These are phyloP conservation scores for Apiotrichum brassicae DNA, from an alignment of 1,284 basidiomycete species.

Conservation along the genomic window DNA sequence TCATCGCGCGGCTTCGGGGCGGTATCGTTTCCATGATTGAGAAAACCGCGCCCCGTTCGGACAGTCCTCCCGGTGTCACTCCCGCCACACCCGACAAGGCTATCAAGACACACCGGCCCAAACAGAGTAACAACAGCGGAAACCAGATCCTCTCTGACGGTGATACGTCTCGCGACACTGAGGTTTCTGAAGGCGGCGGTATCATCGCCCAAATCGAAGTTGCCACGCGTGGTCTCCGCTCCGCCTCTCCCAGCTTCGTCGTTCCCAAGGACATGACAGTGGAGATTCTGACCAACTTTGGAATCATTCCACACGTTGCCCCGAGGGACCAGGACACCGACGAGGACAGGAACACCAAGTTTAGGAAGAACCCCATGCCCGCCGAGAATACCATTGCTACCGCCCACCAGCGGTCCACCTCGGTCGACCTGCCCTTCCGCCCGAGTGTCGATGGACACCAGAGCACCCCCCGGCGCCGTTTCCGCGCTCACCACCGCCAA, in stretches of 20 bases:
- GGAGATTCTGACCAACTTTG: background rate
- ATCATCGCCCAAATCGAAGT: background rate
- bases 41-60: background rate
- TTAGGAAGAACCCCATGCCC: too few species aligned
- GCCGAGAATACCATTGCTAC: too few species aligned
- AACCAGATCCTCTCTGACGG: slow-evolving; percentile 2
- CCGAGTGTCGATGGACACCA: background rate
- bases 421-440: background rate
- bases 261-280: background rate
- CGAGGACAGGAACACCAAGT: too few species aligned
- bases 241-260: background rate
- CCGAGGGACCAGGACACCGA: too few species aligned
- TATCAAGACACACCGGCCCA: background rate
- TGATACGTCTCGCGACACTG: background rate
- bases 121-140: background rate
- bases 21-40: slow-evolving; percentile 30
- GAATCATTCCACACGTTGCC: background rate
- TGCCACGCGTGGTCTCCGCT: background rate
- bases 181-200: background rate
- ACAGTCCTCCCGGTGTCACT: too few species aligned
- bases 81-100: too few species aligned
- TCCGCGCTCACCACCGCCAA: background rate
- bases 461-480: background rate
- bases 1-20: slow-evolving; percentile 15
- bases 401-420: background rate